A percentile compares a stretch with the other conserved stretches of the same genome.
These are phyloP conservation scores for Bruguiera hainesii DNA, from an alignment of 441 rosid genomes.

Conservation along the genomic window DNA sequence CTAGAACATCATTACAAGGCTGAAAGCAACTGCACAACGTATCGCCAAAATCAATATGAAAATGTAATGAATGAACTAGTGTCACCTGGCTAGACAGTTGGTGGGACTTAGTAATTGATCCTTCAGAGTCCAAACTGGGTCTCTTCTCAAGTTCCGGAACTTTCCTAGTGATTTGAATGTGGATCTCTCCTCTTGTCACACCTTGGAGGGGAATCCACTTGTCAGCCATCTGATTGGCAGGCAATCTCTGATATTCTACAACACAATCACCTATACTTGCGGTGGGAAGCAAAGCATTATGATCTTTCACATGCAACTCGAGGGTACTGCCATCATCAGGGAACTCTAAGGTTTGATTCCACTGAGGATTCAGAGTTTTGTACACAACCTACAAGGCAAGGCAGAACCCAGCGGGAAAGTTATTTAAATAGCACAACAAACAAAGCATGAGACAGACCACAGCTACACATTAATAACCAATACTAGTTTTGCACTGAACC, in stretches of 20 bases:
- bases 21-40: neutral
- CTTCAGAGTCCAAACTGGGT: slow-evolving; percentile 46
- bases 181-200: slow-evolving; percentile 86
- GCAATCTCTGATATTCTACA: slow-evolving; percentile 84
- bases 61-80: neutral
- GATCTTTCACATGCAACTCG: slow-evolving; percentile 78
- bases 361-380: slow-evolving; percentile 70
- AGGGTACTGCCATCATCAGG: slow-evolving; percentile 77
- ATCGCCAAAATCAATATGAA: neutral
- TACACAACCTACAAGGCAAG: slow-evolving; percentile 53
- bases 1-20: neutral
- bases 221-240: slow-evolving; percentile 73
- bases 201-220: slow-evolving; percentile 99
- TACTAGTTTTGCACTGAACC: too few species aligned
- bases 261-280: slow-evolving; percentile 76
- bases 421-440: neutral
- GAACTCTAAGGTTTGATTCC: slow-evolving; percentile 95
- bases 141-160: slow-evolving; percentile 54
- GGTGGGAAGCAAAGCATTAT: slow-evolving; percentile 77
- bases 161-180: slow-evolving; percentile 66
- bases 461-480: too few species aligned
- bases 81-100: slow-evolving; percentile 51
- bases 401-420: slow-evolving; percentile 3
- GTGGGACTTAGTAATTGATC: slow-evolving; percentile 45
- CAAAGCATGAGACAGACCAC: too few species aligned